Conservation (phyloP, 108 stramenopile genomes). For the Conticribra guillardii region DNA sequence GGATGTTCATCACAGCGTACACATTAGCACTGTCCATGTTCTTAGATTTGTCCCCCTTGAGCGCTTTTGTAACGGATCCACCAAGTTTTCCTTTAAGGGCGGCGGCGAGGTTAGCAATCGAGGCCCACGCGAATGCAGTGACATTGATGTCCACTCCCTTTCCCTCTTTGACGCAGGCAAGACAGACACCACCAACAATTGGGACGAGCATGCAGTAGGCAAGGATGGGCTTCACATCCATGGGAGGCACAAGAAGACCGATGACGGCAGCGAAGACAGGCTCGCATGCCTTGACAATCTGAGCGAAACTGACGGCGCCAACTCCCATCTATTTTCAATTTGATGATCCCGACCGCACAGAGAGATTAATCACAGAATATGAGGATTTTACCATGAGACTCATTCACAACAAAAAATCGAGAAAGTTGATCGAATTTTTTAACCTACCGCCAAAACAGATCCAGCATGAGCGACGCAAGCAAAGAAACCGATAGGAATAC, state of each 20-base stretch:
- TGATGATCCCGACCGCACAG: background rate
- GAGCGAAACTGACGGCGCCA: slow-evolving; percentile 95
- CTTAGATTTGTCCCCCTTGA: slow-evolving; percentile 85
- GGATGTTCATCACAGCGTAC: slow-evolving; percentile 94
- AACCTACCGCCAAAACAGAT: slow-evolving; percentile 74
- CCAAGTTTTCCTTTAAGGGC: slow-evolving; percentile 91
- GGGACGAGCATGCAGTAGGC: slow-evolving; percentile 92
- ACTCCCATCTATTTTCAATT: slow-evolving; percentile 70
- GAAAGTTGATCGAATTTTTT: background rate
- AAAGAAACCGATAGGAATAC: slow-evolving; percentile 84
- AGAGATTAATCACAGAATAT: too few species aligned
- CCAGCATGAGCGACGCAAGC: slow-evolving; percentile 80
- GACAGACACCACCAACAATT: slow-evolving; percentile 93
- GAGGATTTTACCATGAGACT: too few species aligned
- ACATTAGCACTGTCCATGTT: slow-evolving; percentile 97
- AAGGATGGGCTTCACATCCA: slow-evolving; percentile 81
- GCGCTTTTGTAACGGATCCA: slow-evolving; percentile 83
- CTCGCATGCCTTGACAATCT: slow-evolving; percentile 98
- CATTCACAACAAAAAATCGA: too few species aligned
- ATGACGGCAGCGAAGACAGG: slow-evolving; percentile 94
- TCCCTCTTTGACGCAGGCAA: slow-evolving; percentile 90
- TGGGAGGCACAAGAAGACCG: slow-evolving; percentile 82
- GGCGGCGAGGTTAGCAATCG: slow-evolving; percentile 90
- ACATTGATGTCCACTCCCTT: slow-evolving; percentile 92
- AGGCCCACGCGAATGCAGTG: slow-evolving; percentile 89